phyloP scores from a whole-genome alignment of 2,329 filamentous ascomycete genomes.

The Colletotrichum plurivorum region DNA sequence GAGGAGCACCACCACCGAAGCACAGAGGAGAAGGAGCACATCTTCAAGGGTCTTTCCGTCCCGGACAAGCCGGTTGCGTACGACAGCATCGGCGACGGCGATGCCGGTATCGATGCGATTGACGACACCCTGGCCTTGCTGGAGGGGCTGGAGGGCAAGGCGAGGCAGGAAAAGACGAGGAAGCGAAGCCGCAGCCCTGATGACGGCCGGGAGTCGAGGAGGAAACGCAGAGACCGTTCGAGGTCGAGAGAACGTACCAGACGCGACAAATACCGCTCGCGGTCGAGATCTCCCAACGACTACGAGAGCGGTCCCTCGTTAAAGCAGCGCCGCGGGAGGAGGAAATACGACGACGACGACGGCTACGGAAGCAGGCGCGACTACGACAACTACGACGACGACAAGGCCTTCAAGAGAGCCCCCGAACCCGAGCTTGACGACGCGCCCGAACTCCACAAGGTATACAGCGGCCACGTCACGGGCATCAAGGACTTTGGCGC shows the following conservation, averaged over 20 bases:
- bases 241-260: constrained; percentile 58
- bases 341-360: constrained; percentile 66
- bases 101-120: constrained; percentile 71
- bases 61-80: constrained; percentile 77
- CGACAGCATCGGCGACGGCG: constrained; percentile 53
- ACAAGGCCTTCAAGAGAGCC: constrained; percentile 75
- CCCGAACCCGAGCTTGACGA: constrained; percentile 86
- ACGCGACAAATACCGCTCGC: constrained; percentile 52
- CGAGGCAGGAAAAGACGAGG: constrained; percentile 60
- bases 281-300: constrained; percentile 59
- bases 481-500: constrained; percentile 96
- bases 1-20: constrained; percentile 57
- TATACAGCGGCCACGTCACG: constrained; percentile 92
- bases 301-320: constrained; percentile 58
- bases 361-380: constrained; percentile 64
- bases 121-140: constrained; percentile 94
- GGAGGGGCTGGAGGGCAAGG: constrained; percentile 85
- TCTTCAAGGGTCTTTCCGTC: constrained; percentile 92
- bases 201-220: constrained; percentile 57
- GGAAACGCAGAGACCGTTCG: constrained; percentile 57
- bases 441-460: constrained; percentile 83
- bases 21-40: constrained; percentile 80
- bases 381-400: constrained; percentile 62
- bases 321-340: constrained; percentile 50
- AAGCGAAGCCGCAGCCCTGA: constrained; percentile 74